Conservation (phyloP, 345 rosid species). For the Acer yangbiense region DNA sequence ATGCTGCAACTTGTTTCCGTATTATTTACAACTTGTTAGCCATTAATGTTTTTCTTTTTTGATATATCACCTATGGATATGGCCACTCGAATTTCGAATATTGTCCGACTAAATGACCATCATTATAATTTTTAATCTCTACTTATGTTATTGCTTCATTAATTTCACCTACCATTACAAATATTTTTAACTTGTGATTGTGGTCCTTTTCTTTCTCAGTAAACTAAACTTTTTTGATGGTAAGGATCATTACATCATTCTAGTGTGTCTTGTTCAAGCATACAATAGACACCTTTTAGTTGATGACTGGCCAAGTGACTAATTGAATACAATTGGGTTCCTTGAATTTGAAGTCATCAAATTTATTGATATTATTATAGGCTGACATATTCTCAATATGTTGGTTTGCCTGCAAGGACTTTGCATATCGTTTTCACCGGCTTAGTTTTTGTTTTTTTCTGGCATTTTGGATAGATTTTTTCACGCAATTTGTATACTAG, state of each 20-base stretch:
- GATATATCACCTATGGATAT: too few relatives aligned
- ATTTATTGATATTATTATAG: background rate
- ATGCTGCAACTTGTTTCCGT: background rate
- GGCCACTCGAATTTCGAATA: too few relatives aligned
- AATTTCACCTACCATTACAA: background rate
- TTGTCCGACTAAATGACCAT: too few relatives aligned
- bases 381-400: constrained; percentile 24
- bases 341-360: background rate
- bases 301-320: constrained; percentile 19
- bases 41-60: too few relatives aligned
- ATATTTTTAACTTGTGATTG: background rate
- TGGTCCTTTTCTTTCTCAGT: background rate
- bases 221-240: constrained; percentile 6
- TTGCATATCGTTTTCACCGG: constrained; percentile 27
- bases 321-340: constrained; percentile 7
- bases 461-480: constrained; percentile 18
- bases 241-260: constrained; percentile 29
- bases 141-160: background rate
- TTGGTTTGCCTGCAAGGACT: constrained; percentile 28
- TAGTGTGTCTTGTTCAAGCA: constrained; percentile 25
- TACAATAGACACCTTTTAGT: constrained; percentile 13
- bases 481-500: constrained; percentile 23
- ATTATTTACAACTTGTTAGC: background rate
- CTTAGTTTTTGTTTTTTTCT: constrained; percentile 20
- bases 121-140: background rate